Base-by-base conservation (phyloP, 2,329 filamentous ascomycete species). In the Drechslerella stenobrocha region DNA sequence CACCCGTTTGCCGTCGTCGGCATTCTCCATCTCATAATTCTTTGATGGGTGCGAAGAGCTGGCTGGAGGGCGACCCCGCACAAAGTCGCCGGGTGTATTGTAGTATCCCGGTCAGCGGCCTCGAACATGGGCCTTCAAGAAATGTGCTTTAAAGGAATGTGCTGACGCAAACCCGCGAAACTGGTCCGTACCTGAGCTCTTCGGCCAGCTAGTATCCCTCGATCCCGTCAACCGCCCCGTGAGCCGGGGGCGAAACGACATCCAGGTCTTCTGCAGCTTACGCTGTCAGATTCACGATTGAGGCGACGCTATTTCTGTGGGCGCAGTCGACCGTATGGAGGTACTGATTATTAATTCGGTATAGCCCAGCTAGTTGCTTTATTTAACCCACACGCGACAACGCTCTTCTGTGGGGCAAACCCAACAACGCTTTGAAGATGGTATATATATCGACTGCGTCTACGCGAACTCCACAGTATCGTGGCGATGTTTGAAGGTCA, bases 141-240 rank as follows among this genome's bases (percentile, higher is more conserved):
- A n/a, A 42, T 42, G 37, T 3, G 37, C 37, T 42, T 18, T 13
- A 20, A 20, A 13, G 5, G 28, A 11, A 5, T 18, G 37, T 42
- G 37, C 37, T 42, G 37, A 42, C 37, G 22, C 22, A 18, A 42
- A 4, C 9, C 37, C 37, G 37, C 37, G 37, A 18, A 42, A 42
- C 15, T 42, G 37, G n/a, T 37, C 13, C 13, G 34, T n/a, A 3
- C 34, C n/a, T 37, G 34, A 37, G 34, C 34, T 37, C 37, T 9
- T 20, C 37, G 37, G 4, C 15, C 22, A n/a, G 15, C n/a, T n/a
- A n/a, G 22, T 13, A 42, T 42, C 6, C 37, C 37, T 20, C 4
- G 15, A 8, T 20, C 15, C 34, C 37, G 3, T 42, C 37, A n/a
- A 8, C 22, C 37, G 18, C 37, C 6, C 8, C 3, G 4, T 42